Evolutionary conservation across 495 filamentous ascomycete genomes (phyloP).

Genomic region (Talaromyces thailandensis): DNA sequence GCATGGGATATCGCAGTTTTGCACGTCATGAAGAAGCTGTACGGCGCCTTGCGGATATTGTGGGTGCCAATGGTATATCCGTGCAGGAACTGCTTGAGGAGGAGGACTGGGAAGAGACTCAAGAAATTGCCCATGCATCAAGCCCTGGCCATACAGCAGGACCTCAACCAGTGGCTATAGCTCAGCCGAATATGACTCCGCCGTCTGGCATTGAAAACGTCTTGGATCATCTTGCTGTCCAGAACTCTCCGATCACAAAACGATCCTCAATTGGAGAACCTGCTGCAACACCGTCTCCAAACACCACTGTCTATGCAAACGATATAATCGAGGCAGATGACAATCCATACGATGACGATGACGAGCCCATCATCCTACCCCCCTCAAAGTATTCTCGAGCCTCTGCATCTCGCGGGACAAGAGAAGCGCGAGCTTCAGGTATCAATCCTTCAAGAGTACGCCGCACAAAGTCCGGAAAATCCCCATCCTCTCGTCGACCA

Average conservation of each 20-base stretch:
- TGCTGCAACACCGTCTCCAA: background rate
- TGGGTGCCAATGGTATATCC: constrained; percentile 58
- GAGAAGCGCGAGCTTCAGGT: background rate
- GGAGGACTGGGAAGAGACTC: constrained; percentile 37
- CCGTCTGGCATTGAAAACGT: constrained; percentile 28
- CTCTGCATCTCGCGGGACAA: background rate
- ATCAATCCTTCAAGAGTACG: background rate
- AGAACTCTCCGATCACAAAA: background rate
- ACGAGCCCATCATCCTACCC: background rate
- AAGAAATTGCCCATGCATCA: constrained; percentile 25
- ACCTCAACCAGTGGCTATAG: constrained; percentile 1
- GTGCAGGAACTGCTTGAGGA: constrained; percentile 50
- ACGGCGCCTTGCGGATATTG: constrained; percentile 62
- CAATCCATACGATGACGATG: background rate
- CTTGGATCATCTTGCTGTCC: constrained; percentile 24
- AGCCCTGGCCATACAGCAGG: constrained; percentile 10
- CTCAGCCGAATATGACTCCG: background rate
- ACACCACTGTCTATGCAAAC: background rate
- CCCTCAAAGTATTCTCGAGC: constrained; percentile 4
- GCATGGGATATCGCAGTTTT: constrained; percentile 72
- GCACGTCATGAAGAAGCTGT: constrained; percentile 68
- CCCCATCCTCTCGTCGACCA: constrained; percentile 1
- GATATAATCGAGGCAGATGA: constrained; percentile 3
- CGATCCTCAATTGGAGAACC: background rate
- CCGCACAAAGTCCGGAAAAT: background rate